phyloP scores from a whole-genome alignment of 1,139 yeast species.

The Zygoascus sp. region DNA sequence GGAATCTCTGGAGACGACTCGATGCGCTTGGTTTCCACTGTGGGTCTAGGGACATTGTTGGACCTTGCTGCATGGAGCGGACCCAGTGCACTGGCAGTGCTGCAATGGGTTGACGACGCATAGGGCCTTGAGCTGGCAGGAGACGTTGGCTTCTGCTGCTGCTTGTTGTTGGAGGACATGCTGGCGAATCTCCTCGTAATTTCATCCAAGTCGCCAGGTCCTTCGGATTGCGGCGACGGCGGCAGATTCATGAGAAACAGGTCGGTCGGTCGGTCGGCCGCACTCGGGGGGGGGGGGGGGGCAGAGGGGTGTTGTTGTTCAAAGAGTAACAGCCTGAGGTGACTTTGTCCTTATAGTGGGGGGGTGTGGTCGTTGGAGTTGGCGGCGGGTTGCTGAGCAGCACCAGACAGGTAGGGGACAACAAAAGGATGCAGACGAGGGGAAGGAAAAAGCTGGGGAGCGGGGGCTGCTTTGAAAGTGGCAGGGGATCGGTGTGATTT shows the following conservation, averaged over 20 bases:
- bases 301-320: background rate
- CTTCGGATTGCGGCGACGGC: constrained; percentile 1
- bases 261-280: background rate
- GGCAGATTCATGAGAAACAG: constrained; percentile 5
- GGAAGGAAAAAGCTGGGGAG: too few species aligned
- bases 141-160: background rate
- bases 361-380: too few species aligned
- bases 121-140: background rate
- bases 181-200: background rate
- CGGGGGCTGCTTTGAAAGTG: too few species aligned
- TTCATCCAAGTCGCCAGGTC: background rate
- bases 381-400: too few species aligned
- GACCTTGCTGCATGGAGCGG: constrained; percentile 4
- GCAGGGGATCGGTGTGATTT: too few species aligned
- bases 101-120: background rate
- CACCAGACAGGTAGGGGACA: too few species aligned
- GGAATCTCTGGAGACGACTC: background rate
- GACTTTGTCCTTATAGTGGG: too few species aligned
- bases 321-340: background rate
- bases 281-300: background rate
- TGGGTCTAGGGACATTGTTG: background rate
- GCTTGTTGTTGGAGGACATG: background rate
- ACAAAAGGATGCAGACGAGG: too few species aligned
- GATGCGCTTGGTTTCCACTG: background rate
- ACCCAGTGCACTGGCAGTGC: background rate